A percentile compares a stretch with the other conserved stretches of the same genome.
These are phyloP conservation scores for Thamnidium elegans DNA, from an alignment of 192 early-diverging fungal genomes.

Conservation along the genomic window DNA sequence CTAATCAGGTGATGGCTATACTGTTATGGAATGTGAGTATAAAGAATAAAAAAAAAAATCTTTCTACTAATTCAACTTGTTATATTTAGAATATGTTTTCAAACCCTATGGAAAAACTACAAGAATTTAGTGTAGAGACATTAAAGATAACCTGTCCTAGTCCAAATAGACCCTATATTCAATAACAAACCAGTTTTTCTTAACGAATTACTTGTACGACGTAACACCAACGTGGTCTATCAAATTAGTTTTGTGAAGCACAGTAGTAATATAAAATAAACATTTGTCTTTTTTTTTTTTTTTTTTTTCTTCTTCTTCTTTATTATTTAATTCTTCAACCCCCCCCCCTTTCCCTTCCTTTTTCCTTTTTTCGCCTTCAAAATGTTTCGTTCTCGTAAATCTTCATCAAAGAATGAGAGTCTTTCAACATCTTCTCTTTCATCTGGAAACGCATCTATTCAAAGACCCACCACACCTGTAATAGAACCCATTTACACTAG, in stretches of 20 bases:
- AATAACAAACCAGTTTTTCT: slow-evolving; percentile 10
- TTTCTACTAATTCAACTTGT: neutral
- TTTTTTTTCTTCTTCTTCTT: slow-evolving; percentile 3
- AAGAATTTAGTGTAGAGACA: slow-evolving; percentile 30
- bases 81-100: slow-evolving; percentile 48
- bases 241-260: slow-evolving; percentile 22
- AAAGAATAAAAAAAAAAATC: neutral
- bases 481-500: neutral
- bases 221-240: slow-evolving; percentile 2
- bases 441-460: slow-evolving; percentile 13
- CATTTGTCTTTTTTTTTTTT: slow-evolving; percentile 3
- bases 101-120: slow-evolving; percentile 27
- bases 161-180: slow-evolving; percentile 30
- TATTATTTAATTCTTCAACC: neutral
- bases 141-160: slow-evolving; percentile 44
- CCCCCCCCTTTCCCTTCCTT: neutral
- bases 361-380: slow-evolving; percentile 2
- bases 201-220: slow-evolving; percentile 2
- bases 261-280: neutral
- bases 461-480: neutral
- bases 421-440: slow-evolving; percentile 9
- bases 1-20: slow-evolving; percentile 53
- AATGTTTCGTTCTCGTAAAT: slow-evolving; percentile 10
- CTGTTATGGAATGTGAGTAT: slow-evolving; percentile 50
- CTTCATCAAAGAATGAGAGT: neutral